A percentile compares a stretch with the other conserved stretches of the same genome.
These are phyloP conservation scores for Globisporangium heterothallicum DNA, from an alignment of 352 stramenopile species.

Conservation along the genomic window DNA sequence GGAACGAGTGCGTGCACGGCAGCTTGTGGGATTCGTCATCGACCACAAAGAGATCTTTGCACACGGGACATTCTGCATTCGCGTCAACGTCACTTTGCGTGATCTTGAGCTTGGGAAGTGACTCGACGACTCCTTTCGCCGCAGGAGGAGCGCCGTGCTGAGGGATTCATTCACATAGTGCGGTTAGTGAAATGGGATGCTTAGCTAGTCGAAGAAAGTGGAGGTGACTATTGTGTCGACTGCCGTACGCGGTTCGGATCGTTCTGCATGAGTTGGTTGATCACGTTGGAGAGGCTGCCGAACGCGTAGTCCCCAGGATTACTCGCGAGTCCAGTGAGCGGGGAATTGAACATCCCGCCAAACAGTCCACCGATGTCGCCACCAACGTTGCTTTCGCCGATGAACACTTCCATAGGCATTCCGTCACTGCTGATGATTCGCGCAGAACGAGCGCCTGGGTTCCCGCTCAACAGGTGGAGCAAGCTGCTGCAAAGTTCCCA, in stretches of 20 bases:
- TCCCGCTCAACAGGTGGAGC: constrained; percentile 39
- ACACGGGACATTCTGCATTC: constrained; percentile 79
- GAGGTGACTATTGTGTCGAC: too few relatives aligned
- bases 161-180: too few relatives aligned
- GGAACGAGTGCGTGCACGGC: constrained; percentile 74
- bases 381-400: constrained; percentile 48
- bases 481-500: constrained; percentile 35
- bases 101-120: constrained; percentile 69
- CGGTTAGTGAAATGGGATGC: too few relatives aligned
- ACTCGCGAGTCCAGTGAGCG: constrained; percentile 35
- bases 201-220: too few relatives aligned
- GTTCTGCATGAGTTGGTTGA: constrained; percentile 89
- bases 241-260: constrained; percentile 80
- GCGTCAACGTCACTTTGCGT: constrained; percentile 65
- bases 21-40: constrained; percentile 70
- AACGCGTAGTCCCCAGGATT: constrained; percentile 83
- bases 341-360: constrained; percentile 40
- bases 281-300: constrained; percentile 77
- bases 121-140: constrained; percentile 70
- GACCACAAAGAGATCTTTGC: constrained; percentile 82
- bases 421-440: constrained; percentile 64
- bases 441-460: constrained; percentile 22
- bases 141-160: constrained; percentile 78
- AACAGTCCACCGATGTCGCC: constrained; percentile 44
- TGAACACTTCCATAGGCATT: constrained; percentile 70